Conservation (phyloP, 306 rosid species). For the Rubus parviflorus region DNA sequence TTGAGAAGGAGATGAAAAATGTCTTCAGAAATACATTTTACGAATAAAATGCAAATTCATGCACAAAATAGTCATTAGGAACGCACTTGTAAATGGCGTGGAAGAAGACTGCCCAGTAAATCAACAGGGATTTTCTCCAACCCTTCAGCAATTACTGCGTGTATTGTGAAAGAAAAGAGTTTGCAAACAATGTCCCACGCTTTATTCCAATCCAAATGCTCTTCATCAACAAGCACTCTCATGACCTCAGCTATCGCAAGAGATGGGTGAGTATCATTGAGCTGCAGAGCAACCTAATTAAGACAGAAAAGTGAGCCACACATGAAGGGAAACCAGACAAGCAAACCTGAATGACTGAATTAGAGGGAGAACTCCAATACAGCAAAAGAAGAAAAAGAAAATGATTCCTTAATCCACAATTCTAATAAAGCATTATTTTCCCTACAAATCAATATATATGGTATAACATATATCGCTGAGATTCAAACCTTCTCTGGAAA, state of each 20-base stretch:
- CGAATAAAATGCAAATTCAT: not conserved
- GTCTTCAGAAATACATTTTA: not conserved
- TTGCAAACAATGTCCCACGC: slow-evolving; percentile 64
- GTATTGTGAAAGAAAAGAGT: slow-evolving; percentile 68
- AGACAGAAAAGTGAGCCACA: slow-evolving; percentile 22
- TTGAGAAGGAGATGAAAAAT: not conserved
- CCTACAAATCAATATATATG: not conserved
- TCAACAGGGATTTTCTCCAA: slow-evolving; percentile 71
- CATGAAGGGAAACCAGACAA: slow-evolving; percentile 19
- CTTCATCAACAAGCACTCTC: slow-evolving; percentile 70
- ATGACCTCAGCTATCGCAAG: slow-evolving; percentile 69
- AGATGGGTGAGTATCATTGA: slow-evolving; percentile 76
- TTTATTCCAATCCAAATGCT: slow-evolving; percentile 57
- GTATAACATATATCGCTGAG: slow-evolving; percentile 18
- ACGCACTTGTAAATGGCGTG: slow-evolving; percentile 70
- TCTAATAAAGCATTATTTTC: not conserved
- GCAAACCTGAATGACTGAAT: slow-evolving; percentile 22
- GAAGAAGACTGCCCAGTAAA: slow-evolving; percentile 69
- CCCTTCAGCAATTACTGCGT: slow-evolving; percentile 60
- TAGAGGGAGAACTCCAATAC: slow-evolving; percentile 3
- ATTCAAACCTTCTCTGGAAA: slow-evolving; percentile 63
- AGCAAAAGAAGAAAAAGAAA: not conserved
- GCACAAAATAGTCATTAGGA: slow-evolving; percentile 2
- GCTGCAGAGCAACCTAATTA: slow-evolving; percentile 66
- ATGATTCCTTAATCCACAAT: not conserved